phyloP scores from a whole-genome alignment of 2,329 filamentous ascomycete genomes.

The Ustulina deusta region DNA sequence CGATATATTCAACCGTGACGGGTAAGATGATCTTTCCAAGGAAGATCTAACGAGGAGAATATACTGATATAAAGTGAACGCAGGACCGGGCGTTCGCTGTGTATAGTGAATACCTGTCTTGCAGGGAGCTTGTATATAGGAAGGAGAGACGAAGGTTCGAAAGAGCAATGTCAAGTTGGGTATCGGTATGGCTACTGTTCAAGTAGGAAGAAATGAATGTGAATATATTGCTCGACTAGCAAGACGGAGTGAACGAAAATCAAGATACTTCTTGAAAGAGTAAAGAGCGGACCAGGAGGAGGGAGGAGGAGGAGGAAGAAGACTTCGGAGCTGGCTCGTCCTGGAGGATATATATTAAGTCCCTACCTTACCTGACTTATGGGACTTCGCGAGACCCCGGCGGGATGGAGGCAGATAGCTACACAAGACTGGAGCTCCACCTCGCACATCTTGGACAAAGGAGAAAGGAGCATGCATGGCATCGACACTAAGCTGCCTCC shows the following conservation, averaged over 20 bases:
- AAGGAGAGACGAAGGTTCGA: slow-evolving; percentile 44
- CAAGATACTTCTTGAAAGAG: slow-evolving; percentile 43
- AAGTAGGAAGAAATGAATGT: slow-evolving; percentile 44
- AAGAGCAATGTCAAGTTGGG: slow-evolving; percentile 33
- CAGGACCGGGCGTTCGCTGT: slow-evolving; percentile 24
- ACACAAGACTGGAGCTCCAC: slow-evolving; percentile 26
- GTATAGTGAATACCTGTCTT: slow-evolving; percentile 43
- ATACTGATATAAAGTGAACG: slow-evolving; percentile 30
- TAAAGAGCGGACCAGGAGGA: slow-evolving; percentile 36
- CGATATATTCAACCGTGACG: slow-evolving; percentile 26
- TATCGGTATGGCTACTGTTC: slow-evolving; percentile 20
- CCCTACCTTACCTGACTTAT: neutral
- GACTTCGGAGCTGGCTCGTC: slow-evolving; percentile 38
- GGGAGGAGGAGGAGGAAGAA: slow-evolving; percentile 23
- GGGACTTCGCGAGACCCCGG: slow-evolving; percentile 25
- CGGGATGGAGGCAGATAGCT: slow-evolving; percentile 13
- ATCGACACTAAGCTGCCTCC: slow-evolving; percentile 16
- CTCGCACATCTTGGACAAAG: slow-evolving; percentile 27
- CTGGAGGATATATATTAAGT: slow-evolving; percentile 47
- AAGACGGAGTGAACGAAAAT: slow-evolving; percentile 45
- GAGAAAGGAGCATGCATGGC: slow-evolving; percentile 33
- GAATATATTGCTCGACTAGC: slow-evolving; percentile 46
- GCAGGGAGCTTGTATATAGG: slow-evolving; percentile 45
- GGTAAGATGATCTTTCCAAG: slow-evolving; percentile 12
- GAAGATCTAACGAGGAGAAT: slow-evolving; percentile 28